A percentile compares a stretch with the other conserved stretches of the same genome.
Conservation (phyloP, 2,329 filamentous ascomycete species). For the Blastomyces parvus region DNA sequence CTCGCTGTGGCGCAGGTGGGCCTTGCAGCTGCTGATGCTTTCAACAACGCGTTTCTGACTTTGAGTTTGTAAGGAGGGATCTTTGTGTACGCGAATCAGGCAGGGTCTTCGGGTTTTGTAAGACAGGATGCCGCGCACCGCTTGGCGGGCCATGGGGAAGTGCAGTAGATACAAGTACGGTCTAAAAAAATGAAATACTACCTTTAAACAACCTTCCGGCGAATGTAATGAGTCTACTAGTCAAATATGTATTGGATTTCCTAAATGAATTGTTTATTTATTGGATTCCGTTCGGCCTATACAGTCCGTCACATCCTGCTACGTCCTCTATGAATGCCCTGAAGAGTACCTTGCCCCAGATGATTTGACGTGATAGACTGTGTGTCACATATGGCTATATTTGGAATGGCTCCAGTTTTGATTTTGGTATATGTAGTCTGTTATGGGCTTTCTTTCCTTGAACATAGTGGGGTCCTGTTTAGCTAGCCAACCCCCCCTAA, state of each 20-base stretch:
- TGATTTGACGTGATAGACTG: neutral
- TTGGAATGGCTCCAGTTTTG: neutral
- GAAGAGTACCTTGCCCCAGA: neutral
- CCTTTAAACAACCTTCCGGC: neutral
- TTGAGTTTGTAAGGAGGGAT: neutral
- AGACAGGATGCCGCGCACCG: neutral
- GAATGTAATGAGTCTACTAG: neutral
- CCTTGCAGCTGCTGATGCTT: constrained; percentile 10
- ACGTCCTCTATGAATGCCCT: neutral
- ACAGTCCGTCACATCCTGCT: neutral
- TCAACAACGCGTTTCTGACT: constrained; percentile 7
- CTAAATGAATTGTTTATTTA: neutral
- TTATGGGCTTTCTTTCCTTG: no score
- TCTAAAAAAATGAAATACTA: neutral
- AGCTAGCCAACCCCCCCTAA: neutral
- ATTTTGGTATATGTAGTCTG: neutral
- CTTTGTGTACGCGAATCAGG: neutral
- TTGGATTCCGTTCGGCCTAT: neutral
- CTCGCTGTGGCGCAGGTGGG: constrained; percentile 5
- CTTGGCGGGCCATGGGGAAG: neutral
- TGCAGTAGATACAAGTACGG: neutral
- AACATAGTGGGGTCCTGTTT: neutral
- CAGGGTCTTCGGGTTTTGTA: neutral
- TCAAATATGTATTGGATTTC: neutral
- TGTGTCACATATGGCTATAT: neutral